phyloP scores from a whole-genome alignment of 2,329 filamentous ascomycete genomes.

The Cytospora schulzeri region DNA sequence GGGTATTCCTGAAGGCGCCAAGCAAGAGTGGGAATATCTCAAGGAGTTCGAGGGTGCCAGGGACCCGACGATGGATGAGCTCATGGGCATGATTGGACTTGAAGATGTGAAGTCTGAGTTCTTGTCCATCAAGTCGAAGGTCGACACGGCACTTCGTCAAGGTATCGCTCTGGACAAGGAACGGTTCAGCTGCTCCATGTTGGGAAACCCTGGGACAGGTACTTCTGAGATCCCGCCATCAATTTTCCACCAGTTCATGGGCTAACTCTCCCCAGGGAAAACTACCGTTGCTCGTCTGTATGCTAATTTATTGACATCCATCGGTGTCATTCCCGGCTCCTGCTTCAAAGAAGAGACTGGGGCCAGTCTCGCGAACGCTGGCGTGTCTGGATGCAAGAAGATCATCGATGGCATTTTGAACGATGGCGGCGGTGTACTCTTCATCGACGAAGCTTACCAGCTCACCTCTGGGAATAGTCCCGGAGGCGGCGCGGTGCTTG shows the following conservation, averaged over 20 bases:
- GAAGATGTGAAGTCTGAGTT: slow-evolving; percentile 69
- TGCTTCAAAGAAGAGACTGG: slow-evolving; percentile 69
- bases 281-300: slow-evolving; percentile 76
- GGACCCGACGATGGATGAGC: slow-evolving; percentile 58
- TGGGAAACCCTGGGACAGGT: slow-evolving; percentile 79
- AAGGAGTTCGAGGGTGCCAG: slow-evolving; percentile 54
- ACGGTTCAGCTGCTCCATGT: slow-evolving; percentile 62
- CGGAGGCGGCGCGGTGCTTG: slow-evolving; percentile 64
- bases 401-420: slow-evolving; percentile 59
- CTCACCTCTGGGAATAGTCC: slow-evolving; percentile 60
- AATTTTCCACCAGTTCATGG: background rate
- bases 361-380: slow-evolving; percentile 63
- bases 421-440: slow-evolving; percentile 67
- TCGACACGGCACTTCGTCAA: slow-evolving; percentile 64
- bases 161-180: slow-evolving; percentile 56
- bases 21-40: slow-evolving; percentile 62
- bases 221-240: background rate
- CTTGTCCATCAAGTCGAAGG: slow-evolving; percentile 61
- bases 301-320: slow-evolving; percentile 62
- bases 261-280: slow-evolving; percentile 52
- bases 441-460: slow-evolving; percentile 82
- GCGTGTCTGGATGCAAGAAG: slow-evolving; percentile 59
- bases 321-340: slow-evolving; percentile 63
- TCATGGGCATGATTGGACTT: slow-evolving; percentile 73
- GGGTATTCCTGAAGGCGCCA: slow-evolving; percentile 34